Evolutionary conservation across 2,329 filamentous ascomycete species (phyloP).

Genomic region (Alternaria rosae): DNA sequence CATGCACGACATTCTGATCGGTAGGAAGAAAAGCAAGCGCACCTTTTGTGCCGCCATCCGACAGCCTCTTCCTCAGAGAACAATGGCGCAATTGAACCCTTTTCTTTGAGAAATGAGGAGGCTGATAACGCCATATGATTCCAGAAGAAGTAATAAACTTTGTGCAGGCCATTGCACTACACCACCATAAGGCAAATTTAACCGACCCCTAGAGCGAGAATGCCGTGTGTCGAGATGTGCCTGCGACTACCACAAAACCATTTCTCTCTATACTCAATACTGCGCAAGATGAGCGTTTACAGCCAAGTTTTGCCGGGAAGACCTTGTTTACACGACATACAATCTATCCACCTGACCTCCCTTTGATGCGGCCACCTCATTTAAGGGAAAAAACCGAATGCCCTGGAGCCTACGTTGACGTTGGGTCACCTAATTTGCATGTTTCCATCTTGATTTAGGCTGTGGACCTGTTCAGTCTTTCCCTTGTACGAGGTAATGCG

Average conservation of each 20-base stretch:
- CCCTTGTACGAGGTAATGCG: not conserved
- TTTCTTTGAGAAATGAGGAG: not conserved
- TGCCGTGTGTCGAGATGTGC: not conserved
- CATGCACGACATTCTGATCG: constrained; percentile 9
- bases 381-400: not conserved
- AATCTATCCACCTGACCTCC: constrained; percentile 1
- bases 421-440: not conserved
- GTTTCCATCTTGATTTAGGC: not conserved
- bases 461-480: not conserved
- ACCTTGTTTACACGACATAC: not conserved
- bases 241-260: not conserved
- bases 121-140: not conserved
- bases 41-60: not conserved
- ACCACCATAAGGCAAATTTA: not conserved
- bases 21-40: constrained; percentile 1
- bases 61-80: not conserved
- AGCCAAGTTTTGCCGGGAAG: not conserved
- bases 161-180: not conserved
- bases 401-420: not conserved
- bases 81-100: constrained; percentile 1
- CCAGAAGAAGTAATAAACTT: not conserved
- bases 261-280: not conserved
- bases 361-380: not conserved
- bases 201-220: not conserved
- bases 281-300: not conserved